Percentiles rank a stretch among this genome's conserved stretches.
Conservation (phyloP, 1,284 basidiomycete genomes). For the Schizophyllum amplum region DNA sequence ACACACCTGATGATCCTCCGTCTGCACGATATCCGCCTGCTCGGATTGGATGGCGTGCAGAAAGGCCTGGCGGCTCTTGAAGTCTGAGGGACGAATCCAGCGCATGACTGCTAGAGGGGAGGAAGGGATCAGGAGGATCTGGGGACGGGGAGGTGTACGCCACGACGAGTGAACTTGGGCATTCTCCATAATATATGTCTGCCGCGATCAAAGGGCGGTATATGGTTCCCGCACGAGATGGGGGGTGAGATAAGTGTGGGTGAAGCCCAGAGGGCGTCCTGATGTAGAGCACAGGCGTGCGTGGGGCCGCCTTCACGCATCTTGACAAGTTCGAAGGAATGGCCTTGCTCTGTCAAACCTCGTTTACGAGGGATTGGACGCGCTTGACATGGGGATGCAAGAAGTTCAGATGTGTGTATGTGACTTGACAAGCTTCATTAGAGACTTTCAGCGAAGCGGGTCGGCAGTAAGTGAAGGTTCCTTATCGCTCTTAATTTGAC, state of each 20-base stretch:
- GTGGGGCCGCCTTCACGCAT: too few species aligned
- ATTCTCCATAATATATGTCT: not conserved
- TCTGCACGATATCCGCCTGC: not conserved
- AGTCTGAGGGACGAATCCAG: not conserved
- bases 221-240: not conserved
- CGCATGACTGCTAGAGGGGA: not conserved
- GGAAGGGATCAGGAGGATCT: not conserved
- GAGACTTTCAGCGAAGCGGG: too few species aligned
- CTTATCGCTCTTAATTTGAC: too few species aligned
- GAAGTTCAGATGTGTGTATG: too few species aligned
- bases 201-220: not conserved
- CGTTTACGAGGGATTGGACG: too few species aligned
- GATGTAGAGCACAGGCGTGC: too few species aligned
- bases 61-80: not conserved
- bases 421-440: too few species aligned
- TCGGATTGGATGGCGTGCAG: not conserved
- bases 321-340: too few species aligned
- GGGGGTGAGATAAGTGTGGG: not conserved
- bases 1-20: not conserved
- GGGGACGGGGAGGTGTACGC: not conserved
- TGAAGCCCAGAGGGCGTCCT: too few species aligned
- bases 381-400: too few species aligned
- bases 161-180: not conserved
- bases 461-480: too few species aligned
- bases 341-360: too few species aligned